Conservation (phyloP, 2,329 filamentous ascomycete species). For the Pseudocercospora crystallina region DNA sequence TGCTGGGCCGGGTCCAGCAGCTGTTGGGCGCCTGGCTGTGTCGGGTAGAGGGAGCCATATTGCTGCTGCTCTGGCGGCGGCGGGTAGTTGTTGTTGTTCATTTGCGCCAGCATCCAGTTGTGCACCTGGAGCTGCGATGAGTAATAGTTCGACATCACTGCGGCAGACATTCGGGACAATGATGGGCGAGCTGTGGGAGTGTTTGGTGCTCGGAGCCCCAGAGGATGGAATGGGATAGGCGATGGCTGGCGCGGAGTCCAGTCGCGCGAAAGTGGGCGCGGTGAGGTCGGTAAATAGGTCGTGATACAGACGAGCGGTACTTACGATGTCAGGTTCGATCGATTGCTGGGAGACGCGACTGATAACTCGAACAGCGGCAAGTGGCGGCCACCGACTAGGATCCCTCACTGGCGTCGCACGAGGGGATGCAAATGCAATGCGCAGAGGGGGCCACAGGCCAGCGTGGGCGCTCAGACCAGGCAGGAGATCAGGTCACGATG, state of each 20-base stretch:
- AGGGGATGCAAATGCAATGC: slow-evolving; percentile 9
- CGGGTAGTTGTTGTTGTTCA: slow-evolving; percentile 36
- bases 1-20: slow-evolving; percentile 34
- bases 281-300: slow-evolving; percentile 26
- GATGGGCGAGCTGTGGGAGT: slow-evolving; percentile 15
- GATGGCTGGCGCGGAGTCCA: slow-evolving; percentile 17
- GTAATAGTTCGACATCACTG: slow-evolving; percentile 35
- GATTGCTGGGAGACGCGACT: slow-evolving; percentile 21
- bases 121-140: slow-evolving; percentile 35
- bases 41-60: slow-evolving; percentile 36
- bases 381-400: slow-evolving; percentile 26
- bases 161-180: slow-evolving; percentile 33
- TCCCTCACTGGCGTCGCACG: slow-evolving; percentile 27
- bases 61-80: slow-evolving; percentile 37
- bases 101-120: slow-evolving; percentile 37
- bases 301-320: slow-evolving; percentile 23
- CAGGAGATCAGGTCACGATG: slow-evolving; percentile 21
- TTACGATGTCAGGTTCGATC: slow-evolving; percentile 23
- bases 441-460: too few relatives aligned
- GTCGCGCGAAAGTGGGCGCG: slow-evolving; percentile 25
- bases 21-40: slow-evolving; percentile 32
- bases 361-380: slow-evolving; percentile 27
- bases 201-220: slow-evolving; percentile 4
- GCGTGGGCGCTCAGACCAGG: slow-evolving; percentile 16
- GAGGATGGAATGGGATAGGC: slow-evolving; percentile 3